Percentiles rank a stretch among this genome's conserved stretches.
phyloP scores from a whole-genome alignment of 2,329 filamentous ascomycete species.

The Cylindrodendrum hubeiense region DNA sequence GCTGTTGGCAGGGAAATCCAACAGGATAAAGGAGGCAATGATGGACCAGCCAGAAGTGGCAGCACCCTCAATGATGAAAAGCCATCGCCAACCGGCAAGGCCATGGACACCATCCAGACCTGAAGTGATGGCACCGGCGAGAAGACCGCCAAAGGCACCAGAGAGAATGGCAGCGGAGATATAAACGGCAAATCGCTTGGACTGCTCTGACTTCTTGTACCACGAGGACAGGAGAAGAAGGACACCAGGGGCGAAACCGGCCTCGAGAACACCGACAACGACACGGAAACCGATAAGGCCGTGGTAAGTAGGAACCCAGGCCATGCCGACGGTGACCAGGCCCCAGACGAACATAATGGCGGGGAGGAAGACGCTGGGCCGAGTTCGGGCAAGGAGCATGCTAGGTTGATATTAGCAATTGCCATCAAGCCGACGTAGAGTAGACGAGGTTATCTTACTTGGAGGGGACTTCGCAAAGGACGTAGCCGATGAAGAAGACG shows the following conservation, averaged over 20 bases:
- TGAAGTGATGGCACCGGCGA: slow-evolving; percentile 70
- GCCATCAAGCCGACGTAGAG: not conserved
- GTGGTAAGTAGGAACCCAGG: slow-evolving; percentile 41
- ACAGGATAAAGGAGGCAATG: slow-evolving; percentile 72
- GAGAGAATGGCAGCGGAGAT: slow-evolving; percentile 79
- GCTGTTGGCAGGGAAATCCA: slow-evolving; percentile 74
- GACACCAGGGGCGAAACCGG: slow-evolving; percentile 72
- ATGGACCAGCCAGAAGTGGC: slow-evolving; percentile 72
- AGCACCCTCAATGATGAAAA: slow-evolving; percentile 70
- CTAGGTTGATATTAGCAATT: slow-evolving; percentile 1
- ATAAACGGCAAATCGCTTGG: slow-evolving; percentile 68
- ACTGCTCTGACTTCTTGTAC: slow-evolving; percentile 62
- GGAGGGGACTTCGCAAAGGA: slow-evolving; percentile 73
- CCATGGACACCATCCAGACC: slow-evolving; percentile 66
- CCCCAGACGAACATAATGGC: slow-evolving; percentile 71
- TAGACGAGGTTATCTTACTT: slow-evolving; percentile 54
- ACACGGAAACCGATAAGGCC: slow-evolving; percentile 55
- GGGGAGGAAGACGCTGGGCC: slow-evolving; percentile 74
- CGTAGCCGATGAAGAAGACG: slow-evolving; percentile 79
- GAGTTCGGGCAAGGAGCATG: slow-evolving; percentile 71
- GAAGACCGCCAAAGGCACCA: slow-evolving; percentile 73
- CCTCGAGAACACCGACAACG: slow-evolving; percentile 67
- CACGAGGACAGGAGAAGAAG: slow-evolving; percentile 74
- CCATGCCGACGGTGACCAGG: slow-evolving; percentile 45
- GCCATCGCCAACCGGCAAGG: slow-evolving; percentile 61